Evolutionary conservation across 495 filamentous ascomycete genomes (phyloP), one percentile per base, ranked within the genome.

Genomic region (Penicillium robsamsonii): DNA sequence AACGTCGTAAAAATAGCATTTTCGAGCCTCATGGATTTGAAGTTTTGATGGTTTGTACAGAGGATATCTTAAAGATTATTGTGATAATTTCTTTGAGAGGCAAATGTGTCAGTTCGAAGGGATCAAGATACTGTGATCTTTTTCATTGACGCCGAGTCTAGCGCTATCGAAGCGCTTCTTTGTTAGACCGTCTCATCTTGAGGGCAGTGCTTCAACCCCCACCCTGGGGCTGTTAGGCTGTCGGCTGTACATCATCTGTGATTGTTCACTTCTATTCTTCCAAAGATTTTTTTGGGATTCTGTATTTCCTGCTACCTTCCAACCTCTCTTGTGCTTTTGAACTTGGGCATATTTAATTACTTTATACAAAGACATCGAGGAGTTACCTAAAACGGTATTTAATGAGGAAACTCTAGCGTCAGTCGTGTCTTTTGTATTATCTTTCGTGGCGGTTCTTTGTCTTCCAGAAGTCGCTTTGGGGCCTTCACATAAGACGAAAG

Each of bases 201-300:
- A 52, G 27, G 52, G 52, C 52, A 46, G 52, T 54, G 52, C 52
- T 54, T 22, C 30, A 18, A 42, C n/a, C 52, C 48, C 52, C 52
- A 38, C 52, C 10, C 9, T 17, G 30, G 50, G 27, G 42, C 42
- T 44, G 22, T 27, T 35, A 13, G 42, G 41, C 22, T 46, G 41
- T 35, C 13, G 31, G 41, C 22, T 46, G 41, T 38, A 30, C 24
- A 25, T 17, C 12, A 24, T 10, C 22, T 30, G 35, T 41, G 20
- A 11, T 20, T 3, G 5, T 18, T 47, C 27, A 5, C 18, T 46
- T 30, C 3, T 50, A 35, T 22, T 43, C 12, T 24, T 22, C 31
- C 18, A 25, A 29, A 18, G 9, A 24, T 10, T 5, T 22, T 25
- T 25, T 25, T 24, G 18, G 30, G 15, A 20, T 43, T 17, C 9